Evolutionary conservation across 179 eudicot species (phyloP).

Genomic region (Spergularia azorica): DNA sequence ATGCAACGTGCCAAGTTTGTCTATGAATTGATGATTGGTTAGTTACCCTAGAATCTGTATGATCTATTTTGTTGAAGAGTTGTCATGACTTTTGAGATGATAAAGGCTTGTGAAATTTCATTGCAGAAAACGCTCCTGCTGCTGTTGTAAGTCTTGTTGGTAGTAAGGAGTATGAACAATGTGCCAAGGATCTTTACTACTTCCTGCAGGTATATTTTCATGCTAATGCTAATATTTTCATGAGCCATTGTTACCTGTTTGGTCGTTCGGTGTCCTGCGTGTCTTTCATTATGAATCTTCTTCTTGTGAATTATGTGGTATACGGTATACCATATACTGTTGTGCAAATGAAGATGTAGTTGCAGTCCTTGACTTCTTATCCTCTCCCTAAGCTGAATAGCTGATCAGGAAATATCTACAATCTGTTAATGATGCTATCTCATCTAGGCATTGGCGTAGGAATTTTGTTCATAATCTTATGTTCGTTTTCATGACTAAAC

Average conservation of each 20-base stretch:
- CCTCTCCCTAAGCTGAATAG: too few relatives aligned
- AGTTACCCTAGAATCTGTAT: slow-evolving; percentile 21
- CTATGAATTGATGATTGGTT: slow-evolving; percentile 90
- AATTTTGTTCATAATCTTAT: neutral
- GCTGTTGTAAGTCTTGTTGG: slow-evolving; percentile 91
- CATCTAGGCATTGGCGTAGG: neutral
- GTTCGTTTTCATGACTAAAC: neutral
- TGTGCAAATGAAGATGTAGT: neutral
- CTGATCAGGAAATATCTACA: neutral
- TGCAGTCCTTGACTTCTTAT: neutral
- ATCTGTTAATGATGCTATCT: neutral
- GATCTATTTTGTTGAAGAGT: neutral
- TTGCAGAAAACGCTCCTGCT: slow-evolving; percentile 87
- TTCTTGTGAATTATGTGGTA: neutral
- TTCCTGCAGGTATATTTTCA: slow-evolving; percentile 76
- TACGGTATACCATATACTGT: neutral
- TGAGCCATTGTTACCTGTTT: too few relatives aligned
- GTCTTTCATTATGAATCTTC: neutral
- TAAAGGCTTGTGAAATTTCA: slow-evolving; percentile 2
- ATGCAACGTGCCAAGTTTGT: slow-evolving; percentile 83
- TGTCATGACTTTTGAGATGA: slow-evolving; percentile 3
- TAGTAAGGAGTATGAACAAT: slow-evolving; percentile 89
- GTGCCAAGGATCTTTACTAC: slow-evolving; percentile 91
- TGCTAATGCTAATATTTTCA: neutral
- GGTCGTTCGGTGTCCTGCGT: neutral